Conservation (phyloP, 2,329 filamentous ascomycete genomes). For the Alternaria triticimaculans region DNA sequence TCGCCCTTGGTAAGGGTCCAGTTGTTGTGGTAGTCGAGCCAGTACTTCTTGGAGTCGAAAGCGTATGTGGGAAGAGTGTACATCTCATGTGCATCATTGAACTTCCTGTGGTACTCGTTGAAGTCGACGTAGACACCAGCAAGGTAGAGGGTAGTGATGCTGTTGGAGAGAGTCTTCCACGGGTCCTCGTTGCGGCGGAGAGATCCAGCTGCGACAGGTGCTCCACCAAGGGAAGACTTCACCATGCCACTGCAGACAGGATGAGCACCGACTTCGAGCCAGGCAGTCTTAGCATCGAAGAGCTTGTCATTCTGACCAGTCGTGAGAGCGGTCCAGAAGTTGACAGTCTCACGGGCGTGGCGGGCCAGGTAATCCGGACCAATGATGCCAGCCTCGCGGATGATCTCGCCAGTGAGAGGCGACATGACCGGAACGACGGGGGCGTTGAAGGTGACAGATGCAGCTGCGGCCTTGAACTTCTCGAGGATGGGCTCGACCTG, state of each 20-base stretch:
- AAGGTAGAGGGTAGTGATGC: slow-evolving; percentile 65
- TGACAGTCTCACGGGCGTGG: slow-evolving; percentile 71
- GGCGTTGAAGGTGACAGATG: slow-evolving; percentile 62
- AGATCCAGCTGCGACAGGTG: slow-evolving; percentile 64
- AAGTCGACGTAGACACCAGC: slow-evolving; percentile 71
- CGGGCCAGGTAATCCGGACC: slow-evolving; percentile 68
- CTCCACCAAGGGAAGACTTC: slow-evolving; percentile 65
- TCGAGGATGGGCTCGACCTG: slow-evolving; percentile 70
- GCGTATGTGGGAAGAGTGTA: slow-evolving; percentile 72
- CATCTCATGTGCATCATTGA: slow-evolving; percentile 64
- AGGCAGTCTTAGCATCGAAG: slow-evolving; percentile 71
- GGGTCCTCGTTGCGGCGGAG: slow-evolving; percentile 67
- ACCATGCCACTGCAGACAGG: slow-evolving; percentile 73
- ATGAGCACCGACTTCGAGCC: slow-evolving; percentile 77
- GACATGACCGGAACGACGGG: slow-evolving; percentile 71
- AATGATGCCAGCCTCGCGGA: slow-evolving; percentile 64
- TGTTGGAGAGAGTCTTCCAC: slow-evolving; percentile 68
- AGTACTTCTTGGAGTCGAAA: slow-evolving; percentile 75
- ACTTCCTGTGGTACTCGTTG: slow-evolving; percentile 72
- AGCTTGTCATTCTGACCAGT: slow-evolving; percentile 64
- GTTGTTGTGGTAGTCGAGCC: slow-evolving; percentile 74
- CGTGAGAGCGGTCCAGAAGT: slow-evolving; percentile 69
- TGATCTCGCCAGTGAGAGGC: slow-evolving; percentile 67
- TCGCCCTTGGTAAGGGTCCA: slow-evolving; percentile 75
- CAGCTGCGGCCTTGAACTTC: slow-evolving; percentile 63